Evolutionary conservation across 1,284 basidiomycete species (phyloP), one percentile per base, ranked within the genome.

Genomic region (Phylloboletellus chloephorus): DNA sequence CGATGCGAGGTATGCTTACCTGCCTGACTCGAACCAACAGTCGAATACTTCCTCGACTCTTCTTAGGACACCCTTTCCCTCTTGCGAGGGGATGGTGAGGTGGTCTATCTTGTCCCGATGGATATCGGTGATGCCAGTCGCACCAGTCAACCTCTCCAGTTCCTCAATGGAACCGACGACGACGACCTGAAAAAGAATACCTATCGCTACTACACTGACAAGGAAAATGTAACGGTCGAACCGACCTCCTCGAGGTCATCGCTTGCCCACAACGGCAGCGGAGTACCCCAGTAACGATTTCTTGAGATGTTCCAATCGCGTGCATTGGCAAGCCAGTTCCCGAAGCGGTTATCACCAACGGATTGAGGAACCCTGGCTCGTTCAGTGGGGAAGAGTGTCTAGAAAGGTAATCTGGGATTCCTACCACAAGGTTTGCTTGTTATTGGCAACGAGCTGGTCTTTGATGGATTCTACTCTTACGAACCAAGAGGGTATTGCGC

Each of bases 11-110:
- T 5, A 15, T 23, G 51, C 74, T 46, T 51, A 90, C 90, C 88
- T 92, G 67, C 96, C 96, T 6, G 95, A 98, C 71, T 99, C 96
- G 64, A 99, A 98, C 96, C 96, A 99, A 64, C 96, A 99, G 65
- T 99, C 96, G 64, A 99, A 98, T 22, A 99, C 93, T 65, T 98
- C 96, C 47, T 97, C 91, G 13, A 98, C 77, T 45, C 95, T 82
- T 64, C 78, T 89, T 31, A 99, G 70, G 15, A 69, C 65, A 15
- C 95, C 96, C 60, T 94, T 96, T 49, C 94, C 95, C 63, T 82
- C 67, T 60, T 86, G 73, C 23, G 93, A 97, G 4, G 95, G 96
- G 56, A 98, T 98, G 43, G 90, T 94, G 68, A 99, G 90, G 59
- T 89, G 79, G 65, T 98, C 94, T 55, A 98, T 93, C 60, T 82